phyloP scores from a whole-genome alignment of 768 basidiomycete species.

The Kwoniella shandongensis region DNA sequence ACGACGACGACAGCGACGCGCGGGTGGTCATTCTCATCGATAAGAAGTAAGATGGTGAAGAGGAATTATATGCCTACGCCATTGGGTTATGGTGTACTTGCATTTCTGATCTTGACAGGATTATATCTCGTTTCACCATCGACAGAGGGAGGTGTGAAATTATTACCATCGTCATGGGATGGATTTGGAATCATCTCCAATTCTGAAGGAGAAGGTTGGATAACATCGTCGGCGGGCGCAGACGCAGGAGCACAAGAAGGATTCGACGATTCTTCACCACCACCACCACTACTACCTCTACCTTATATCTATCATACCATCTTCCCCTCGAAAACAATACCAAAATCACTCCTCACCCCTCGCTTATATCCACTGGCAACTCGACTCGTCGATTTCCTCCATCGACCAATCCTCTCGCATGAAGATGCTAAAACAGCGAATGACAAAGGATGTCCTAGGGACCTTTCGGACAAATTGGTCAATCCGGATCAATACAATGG shows the following conservation, averaged over 20 bases:
- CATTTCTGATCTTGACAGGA: not conserved
- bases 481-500: slow-evolving; percentile 55
- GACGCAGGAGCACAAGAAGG: too few relatives aligned
- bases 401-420: slow-evolving; percentile 41
- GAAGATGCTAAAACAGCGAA: slow-evolving; percentile 30
- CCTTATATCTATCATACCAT: slow-evolving; percentile 6
- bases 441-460: slow-evolving; percentile 45
- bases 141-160: not conserved
- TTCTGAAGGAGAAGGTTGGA: too few relatives aligned
- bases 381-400: slow-evolving; percentile 45
- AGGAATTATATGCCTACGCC: slow-evolving; percentile 16
- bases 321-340: slow-evolving; percentile 19
- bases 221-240: too few relatives aligned
- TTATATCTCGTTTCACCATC: slow-evolving; percentile 5
- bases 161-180: not conserved
- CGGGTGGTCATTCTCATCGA: too few relatives aligned
- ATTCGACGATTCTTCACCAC: not conserved
- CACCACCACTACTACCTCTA: slow-evolving; percentile 5
- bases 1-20: too few relatives aligned
- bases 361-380: slow-evolving; percentile 6
- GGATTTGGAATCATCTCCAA: not conserved
- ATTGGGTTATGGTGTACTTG: slow-evolving; percentile 12
- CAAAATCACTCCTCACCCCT: slow-evolving; percentile 12
- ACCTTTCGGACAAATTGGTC: slow-evolving; percentile 47
- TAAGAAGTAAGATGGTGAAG: slow-evolving; percentile 6